Evolutionary conservation across 257 asterid species (phyloP).

Genomic region (Penstemon barbatus): DNA sequence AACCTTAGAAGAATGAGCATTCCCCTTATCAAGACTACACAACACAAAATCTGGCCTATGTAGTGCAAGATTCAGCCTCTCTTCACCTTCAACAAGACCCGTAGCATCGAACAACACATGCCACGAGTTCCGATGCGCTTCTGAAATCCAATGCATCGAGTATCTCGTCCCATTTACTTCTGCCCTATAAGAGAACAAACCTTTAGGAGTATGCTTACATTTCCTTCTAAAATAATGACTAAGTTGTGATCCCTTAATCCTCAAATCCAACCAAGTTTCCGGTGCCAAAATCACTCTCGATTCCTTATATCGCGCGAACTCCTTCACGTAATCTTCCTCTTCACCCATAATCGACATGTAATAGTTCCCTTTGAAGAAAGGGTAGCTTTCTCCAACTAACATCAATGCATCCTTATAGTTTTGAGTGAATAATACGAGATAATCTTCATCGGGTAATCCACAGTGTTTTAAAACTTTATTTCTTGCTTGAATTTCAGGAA

Average conservation of each 20-base stretch:
- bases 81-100: conserved; percentile 53
- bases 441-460: conserved; percentile 73
- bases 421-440: conserved; percentile 59
- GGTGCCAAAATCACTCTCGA: conserved; percentile 73
- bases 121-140: conserved; percentile 82
- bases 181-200: conserved; percentile 70
- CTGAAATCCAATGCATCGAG: conserved; percentile 90
- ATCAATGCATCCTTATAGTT: conserved; percentile 67
- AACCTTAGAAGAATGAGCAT: conserved; percentile 60
- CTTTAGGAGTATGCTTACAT: conserved; percentile 69
- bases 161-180: conserved; percentile 52
- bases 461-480: conserved; percentile 75
- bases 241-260: conserved; percentile 85
- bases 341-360: conserved; percentile 63
- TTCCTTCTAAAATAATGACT: conserved; percentile 82
- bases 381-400: conserved; percentile 80
- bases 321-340: conserved; percentile 54
- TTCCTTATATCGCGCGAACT: conserved; percentile 64
- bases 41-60: conserved; percentile 78
- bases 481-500: conserved; percentile 85
- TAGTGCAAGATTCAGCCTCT: conserved; percentile 58
- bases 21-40: conserved; percentile 56
- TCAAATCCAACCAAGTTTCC: conserved; percentile 74
- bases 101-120: conserved; percentile 79
- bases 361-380: conserved; percentile 71